Base-by-base conservation (phyloP, 2,329 filamentous ascomycete genomes). In the Orbilia ellipsospora region DNA sequence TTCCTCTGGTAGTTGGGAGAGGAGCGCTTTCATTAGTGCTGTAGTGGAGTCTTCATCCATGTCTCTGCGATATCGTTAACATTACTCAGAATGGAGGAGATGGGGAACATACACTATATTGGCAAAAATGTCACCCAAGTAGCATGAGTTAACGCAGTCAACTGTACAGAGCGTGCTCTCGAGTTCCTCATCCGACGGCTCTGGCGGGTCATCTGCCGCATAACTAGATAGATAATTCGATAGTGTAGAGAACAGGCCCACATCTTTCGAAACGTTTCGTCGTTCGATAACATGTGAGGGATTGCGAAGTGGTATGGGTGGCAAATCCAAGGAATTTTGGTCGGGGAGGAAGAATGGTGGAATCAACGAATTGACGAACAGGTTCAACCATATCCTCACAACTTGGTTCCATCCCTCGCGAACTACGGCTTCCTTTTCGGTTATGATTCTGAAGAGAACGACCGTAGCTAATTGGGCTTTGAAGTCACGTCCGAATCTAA, bases 191-290 rank as follows among this genome's bases (percentile, higher is more conserved):
- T 98, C 93, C 0, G 95, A 98, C 1, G 95, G 95, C 83, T 99
- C 95, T 0, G 95, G 95, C 12, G 95, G 95, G 80, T 99, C 95
- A 82, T 98, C 95, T 10, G 95, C 96, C 50, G 96, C 95, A 81
- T 99, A 98, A 82, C 94, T 98, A n/a, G 94, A 96, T 36, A 99
- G 93, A 80, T 98, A 99, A 4, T 92, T 96, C 0, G 94, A 96
- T 80, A 99, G 92, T 0, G 94, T 93, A 2, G 94, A 97, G 81
- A 99, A 93, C 59, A 99, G 88, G 4, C 95, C 93, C 1, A 90
- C 89, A 28, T 99, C 95, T 70, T 86, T 88, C 40, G 90, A 86
- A 77, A 92, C 91, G 50, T 91, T 87, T 68, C 90, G 93, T 68
- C 94, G 89, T 81, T 98, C 95, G 78, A 99, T 94, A 57, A 98